Evolutionary conservation across 1,139 yeast species (phyloP).

Genomic region (Saccharomyces hybrid): DNA sequence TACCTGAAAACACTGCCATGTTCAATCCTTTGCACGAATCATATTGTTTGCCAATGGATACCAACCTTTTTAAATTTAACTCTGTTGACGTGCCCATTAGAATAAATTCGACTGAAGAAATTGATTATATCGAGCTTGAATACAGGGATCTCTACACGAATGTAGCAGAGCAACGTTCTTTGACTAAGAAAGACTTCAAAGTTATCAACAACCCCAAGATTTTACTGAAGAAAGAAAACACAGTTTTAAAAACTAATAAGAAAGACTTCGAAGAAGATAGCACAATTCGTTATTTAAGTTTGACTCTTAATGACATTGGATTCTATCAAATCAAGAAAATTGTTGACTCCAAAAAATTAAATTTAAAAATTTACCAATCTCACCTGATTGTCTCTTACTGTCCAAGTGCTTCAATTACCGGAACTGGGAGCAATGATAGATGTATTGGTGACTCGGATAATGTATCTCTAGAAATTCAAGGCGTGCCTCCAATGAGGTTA

Average conservation of each 20-base stretch:
- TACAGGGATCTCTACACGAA: conserved; percentile 53
- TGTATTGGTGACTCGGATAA: conserved; percentile 59
- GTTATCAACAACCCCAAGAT: conserved; percentile 34
- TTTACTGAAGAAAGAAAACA: conserved; percentile 35
- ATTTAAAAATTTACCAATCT: conserved; percentile 56
- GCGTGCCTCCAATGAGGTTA: conserved; percentile 69
- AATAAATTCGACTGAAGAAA: conserved; percentile 70
- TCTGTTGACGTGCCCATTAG: conserved; percentile 57
- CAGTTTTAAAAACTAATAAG: conserved; percentile 9
- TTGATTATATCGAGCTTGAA: conserved; percentile 60
- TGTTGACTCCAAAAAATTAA: conserved; percentile 54
- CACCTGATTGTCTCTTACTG: conserved; percentile 66
- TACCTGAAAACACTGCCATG: conserved; percentile 86
- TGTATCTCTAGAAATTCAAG: conserved; percentile 51
- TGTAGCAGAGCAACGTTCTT: conserved; percentile 43
- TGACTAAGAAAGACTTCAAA: conserved; percentile 49
- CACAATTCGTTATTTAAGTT: conserved; percentile 42
- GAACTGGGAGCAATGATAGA: conserved; percentile 35
- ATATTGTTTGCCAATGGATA: conserved; percentile 49
- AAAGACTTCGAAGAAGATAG: conserved; percentile 5
- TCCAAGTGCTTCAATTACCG: conserved; percentile 55
- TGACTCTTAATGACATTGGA: conserved; percentile 63
- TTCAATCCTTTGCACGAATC: conserved; percentile 68
- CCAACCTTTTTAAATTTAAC: conserved; percentile 20
- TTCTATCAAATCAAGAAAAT: conserved; percentile 61